Conservation (phyloP, 2,329 filamentous ascomycete species). For the Clarireedia homoeocarpa region DNA sequence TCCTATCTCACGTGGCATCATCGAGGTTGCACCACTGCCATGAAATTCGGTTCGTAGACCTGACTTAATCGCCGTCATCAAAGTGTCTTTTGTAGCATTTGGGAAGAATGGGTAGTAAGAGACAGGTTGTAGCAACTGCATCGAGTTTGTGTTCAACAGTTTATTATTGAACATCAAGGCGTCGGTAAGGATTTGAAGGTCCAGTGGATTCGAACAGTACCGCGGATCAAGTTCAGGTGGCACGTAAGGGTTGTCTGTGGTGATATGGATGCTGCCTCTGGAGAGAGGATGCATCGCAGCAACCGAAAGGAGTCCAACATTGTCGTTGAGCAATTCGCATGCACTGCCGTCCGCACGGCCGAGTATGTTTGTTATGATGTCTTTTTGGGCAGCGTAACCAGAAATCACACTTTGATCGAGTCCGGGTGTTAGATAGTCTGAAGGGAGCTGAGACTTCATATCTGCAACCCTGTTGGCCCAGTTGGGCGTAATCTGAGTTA, state of each 20-base stretch:
- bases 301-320: constrained; percentile 20
- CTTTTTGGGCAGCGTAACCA: constrained; percentile 20
- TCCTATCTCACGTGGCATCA: constrained; percentile 16
- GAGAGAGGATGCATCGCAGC: constrained; percentile 45
- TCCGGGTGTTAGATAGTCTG: constrained; percentile 15
- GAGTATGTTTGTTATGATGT: constrained; percentile 14
- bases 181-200: constrained; percentile 19
- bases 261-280: constrained; percentile 50
- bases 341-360: constrained; percentile 17
- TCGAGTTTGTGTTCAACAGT: constrained; percentile 18
- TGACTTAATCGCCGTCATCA: constrained; percentile 15
- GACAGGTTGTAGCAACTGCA: constrained; percentile 15
- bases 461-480: constrained; percentile 16
- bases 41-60: constrained; percentile 23
- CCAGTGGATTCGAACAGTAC: constrained; percentile 21
- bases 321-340: constrained; percentile 22
- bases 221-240: constrained; percentile 39
- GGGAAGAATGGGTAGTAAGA: constrained; percentile 21
- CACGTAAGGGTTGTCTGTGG: constrained; percentile 32
- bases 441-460: constrained; percentile 14
- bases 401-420: constrained; percentile 18
- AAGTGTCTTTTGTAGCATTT: constrained; percentile 13
- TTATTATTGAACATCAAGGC: constrained; percentile 22
- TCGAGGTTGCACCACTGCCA: constrained; percentile 19
- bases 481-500: constrained; percentile 17